These are phyloP conservation scores for Myochromella boudieri DNA, from an alignment of 768 basidiomycete species.

Conservation along the genomic window DNA sequence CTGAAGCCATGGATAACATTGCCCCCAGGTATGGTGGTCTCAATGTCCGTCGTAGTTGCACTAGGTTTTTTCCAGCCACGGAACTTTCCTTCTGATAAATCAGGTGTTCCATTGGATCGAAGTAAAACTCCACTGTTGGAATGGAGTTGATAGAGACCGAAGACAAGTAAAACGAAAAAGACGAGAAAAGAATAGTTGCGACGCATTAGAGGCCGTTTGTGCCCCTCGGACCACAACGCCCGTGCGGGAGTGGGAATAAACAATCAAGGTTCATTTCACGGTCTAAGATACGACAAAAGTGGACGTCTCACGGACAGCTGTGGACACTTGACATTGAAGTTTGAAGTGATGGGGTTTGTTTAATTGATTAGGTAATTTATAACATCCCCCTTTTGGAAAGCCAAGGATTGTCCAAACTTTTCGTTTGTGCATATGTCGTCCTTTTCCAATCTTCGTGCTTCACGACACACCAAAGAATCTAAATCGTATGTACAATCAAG, in stretches of 20 bases:
- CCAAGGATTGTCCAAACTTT: not conserved
- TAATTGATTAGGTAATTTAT: too few species aligned
- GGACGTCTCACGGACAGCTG: too few species aligned
- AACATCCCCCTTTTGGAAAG: too few species aligned
- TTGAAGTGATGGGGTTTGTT: not conserved
- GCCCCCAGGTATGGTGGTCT: constrained; percentile 28
- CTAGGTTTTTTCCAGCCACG: too few species aligned
- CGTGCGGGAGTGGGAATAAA: not conserved
- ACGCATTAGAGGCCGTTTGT: constrained; percentile 10
- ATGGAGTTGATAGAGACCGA: constrained; percentile 3
- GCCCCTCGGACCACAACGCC: not conserved
- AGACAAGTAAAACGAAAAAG: constrained; percentile 6
- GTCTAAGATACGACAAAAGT: too few species aligned
- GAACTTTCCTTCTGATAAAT: too few species aligned
- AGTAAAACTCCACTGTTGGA: not conserved
- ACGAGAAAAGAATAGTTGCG: constrained; percentile 6
- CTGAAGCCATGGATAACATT: constrained; percentile 68
- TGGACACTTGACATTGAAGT: too few species aligned
- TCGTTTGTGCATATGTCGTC: constrained; percentile 16
- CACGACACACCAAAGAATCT: constrained; percentile 24
- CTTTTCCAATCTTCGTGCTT: constrained; percentile 30
- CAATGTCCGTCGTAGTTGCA: constrained; percentile 10
- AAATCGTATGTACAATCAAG: constrained; percentile 36
- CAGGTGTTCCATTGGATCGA: too few species aligned
- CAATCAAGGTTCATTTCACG: not conserved